These are phyloP conservation scores for Geotrichum klebahnii DNA, from an alignment of 1,139 yeast genomes.

Conservation along the genomic window DNA sequence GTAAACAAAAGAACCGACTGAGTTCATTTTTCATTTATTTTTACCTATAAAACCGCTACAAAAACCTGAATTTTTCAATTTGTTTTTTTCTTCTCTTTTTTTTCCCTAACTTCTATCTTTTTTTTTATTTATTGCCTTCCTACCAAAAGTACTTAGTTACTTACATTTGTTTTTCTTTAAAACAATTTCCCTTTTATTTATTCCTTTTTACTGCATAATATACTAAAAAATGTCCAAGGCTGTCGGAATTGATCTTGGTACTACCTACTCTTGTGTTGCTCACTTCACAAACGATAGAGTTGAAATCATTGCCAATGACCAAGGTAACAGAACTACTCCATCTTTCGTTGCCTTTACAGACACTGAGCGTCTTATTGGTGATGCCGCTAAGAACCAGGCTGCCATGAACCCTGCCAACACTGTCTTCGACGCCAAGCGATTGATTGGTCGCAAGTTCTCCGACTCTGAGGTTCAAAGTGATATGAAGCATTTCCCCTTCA, in stretches of 20 bases:
- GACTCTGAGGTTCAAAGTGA: conserved; percentile 90
- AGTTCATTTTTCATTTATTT: too few species aligned
- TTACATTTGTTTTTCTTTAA: not conserved
- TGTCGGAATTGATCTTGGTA: conserved; percentile 87
- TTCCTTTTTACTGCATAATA: not conserved
- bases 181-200: not conserved
- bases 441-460: conserved; percentile 86
- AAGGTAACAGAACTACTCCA: conserved; percentile 98
- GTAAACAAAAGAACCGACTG: too few species aligned
- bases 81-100: conserved; percentile 5
- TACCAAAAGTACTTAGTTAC: too few species aligned
- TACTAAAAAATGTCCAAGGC: conserved; percentile 36
- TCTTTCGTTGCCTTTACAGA: conserved; percentile 95
- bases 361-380: conserved; percentile 96
- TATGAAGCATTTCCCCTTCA: conserved; percentile 94
- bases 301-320: conserved; percentile 95
- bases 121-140: not conserved
- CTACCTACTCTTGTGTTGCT: conserved; percentile 98
- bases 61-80: not conserved
- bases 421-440: conserved; percentile 94
- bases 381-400: conserved; percentile 97
- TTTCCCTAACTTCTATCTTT: not conserved
- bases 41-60: not conserved
- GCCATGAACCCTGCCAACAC: conserved; percentile 95
- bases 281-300: conserved; percentile 87